Conservation (phyloP, 179 eudicot species). For the Spinacia oleracea region DNA sequence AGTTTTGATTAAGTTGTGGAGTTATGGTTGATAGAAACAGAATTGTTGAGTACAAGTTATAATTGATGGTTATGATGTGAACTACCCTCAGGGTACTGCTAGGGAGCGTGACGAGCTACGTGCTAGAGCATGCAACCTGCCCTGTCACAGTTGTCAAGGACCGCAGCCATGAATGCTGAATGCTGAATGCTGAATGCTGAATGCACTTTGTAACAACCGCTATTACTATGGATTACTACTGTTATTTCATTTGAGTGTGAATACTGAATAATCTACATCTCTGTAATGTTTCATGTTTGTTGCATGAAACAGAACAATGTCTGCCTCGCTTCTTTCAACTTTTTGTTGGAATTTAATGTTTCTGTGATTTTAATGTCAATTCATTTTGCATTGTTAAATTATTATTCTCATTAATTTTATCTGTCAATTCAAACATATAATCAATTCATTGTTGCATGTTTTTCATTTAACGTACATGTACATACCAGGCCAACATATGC, state of each 20-base stretch:
- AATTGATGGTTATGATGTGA: background rate
- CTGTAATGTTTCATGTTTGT: background rate
- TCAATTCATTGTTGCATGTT: no score
- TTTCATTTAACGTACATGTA: no score
- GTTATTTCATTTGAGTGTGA: slow-evolving; percentile 3
- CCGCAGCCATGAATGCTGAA: background rate
- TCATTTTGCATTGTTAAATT: background rate
- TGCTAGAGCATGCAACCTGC: slow-evolving; percentile 43
- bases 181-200: background rate
- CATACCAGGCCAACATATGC: no score
- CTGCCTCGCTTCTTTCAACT: background rate
- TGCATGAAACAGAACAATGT: slow-evolving; percentile 8
- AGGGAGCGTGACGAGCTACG: slow-evolving; percentile 51
- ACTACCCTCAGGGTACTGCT: slow-evolving; percentile 37
- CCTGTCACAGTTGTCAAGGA: slow-evolving; percentile 47
- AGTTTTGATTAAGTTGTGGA: no score
- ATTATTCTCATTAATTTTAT: no score
- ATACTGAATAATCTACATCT: no score
- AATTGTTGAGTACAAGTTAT: no score
- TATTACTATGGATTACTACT: background rate
- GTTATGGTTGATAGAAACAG: no score
- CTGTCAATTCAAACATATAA: no score
- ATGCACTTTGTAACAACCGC: background rate
- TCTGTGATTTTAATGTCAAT: background rate
- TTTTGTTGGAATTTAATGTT: background rate